These are phyloP conservation scores for Scleromitrula shiraiana DNA, from an alignment of 2,329 filamentous ascomycete species.

Conservation along the genomic window DNA sequence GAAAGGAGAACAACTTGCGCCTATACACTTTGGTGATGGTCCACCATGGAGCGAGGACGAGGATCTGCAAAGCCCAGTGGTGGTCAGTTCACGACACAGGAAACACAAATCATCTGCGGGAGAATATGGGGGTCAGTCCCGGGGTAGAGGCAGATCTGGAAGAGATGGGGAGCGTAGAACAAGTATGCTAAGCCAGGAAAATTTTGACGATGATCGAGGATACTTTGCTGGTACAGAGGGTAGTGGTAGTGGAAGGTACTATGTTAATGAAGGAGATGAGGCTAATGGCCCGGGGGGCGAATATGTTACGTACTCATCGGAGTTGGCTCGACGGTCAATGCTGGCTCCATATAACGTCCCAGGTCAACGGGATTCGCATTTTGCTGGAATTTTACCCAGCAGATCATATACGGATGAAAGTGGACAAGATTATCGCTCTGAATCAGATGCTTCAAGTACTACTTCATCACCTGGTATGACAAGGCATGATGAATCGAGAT, in stretches of 20 bases:
- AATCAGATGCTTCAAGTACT: constrained; percentile 51
- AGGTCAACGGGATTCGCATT: constrained; percentile 45
- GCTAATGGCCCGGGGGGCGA: constrained; percentile 72
- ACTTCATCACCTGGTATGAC: constrained; percentile 50
- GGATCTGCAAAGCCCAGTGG: constrained; percentile 80
- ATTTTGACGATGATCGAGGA: constrained; percentile 54
- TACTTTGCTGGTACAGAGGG: constrained; percentile 58
- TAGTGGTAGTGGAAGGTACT: constrained; percentile 68
- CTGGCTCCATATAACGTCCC: constrained; percentile 37
- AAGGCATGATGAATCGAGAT: constrained; percentile 65
- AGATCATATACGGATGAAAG: constrained; percentile 32
- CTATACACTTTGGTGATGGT: constrained; percentile 78
- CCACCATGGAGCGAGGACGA: constrained; percentile 95
- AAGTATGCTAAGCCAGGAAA: constrained; percentile 39
- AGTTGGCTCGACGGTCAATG: constrained; percentile 50
- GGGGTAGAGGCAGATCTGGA: constrained; percentile 40
- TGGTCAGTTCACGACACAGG: constrained; percentile 75
- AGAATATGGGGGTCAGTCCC: constrained; percentile 32
- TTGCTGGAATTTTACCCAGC: constrained; percentile 38
- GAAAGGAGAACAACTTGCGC: constrained; percentile 64
- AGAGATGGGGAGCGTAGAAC: constrained; percentile 34
- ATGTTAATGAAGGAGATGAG: constrained; percentile 61
- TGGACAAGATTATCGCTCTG: constrained; percentile 35
- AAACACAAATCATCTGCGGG: constrained; percentile 70
- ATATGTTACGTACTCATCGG: constrained; percentile 68